Percentiles rank a stretch among this genome's conserved stretches.
Conservation (phyloP, 176 grass and related monocot species). For the barley (Hordeum vulgare) region MorexV3_pseudomolecules_assembly NC_058518.1:356413113-356413612, state of each 20-base stretch:
- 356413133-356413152: constrained; percentile 35
- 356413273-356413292: constrained; percentile 72
- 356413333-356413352: constrained; percentile 83
- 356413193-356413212: background rate
- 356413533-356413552: constrained; percentile 41
- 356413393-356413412: background rate
- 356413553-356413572: background rate
- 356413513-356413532: constrained; percentile 55
- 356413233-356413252: background rate
- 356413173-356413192: background rate
- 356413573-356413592: constrained; percentile 67
- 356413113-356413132: constrained; percentile 45
- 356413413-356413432: background rate
- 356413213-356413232: background rate
- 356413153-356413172: background rate
- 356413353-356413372: constrained; percentile 76
- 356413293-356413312: constrained; percentile 73
- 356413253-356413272: background rate
- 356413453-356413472: constrained; percentile 5
- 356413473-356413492: constrained; percentile 18
- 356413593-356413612: constrained; percentile 89
- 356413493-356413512: constrained; percentile 69
- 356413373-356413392: constrained; percentile 64
- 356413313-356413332: constrained; percentile 86
- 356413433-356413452: background rate